phyloP scores from a whole-genome alignment of 106 monocot species.

The Dendrobium nobile region DNA sequence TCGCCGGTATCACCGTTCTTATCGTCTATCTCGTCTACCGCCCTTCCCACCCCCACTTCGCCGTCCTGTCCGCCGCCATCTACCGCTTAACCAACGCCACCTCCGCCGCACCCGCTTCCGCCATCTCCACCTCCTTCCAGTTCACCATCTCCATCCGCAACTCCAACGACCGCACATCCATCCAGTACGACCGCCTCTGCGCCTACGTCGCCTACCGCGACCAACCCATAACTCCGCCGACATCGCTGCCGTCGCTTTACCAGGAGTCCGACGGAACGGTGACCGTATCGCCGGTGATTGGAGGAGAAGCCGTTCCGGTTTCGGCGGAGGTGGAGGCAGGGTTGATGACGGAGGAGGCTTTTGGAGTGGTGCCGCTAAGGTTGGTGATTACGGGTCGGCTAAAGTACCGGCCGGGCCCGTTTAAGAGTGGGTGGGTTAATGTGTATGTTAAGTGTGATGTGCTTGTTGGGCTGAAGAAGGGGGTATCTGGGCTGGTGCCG shows the following conservation, averaged over 20 bases:
- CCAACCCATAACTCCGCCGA: slow-evolving; percentile 57
- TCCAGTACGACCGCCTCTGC: slow-evolving; percentile 50
- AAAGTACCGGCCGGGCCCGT: slow-evolving; percentile 63
- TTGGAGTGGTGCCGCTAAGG: slow-evolving; percentile 53
- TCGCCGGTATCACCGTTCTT: slow-evolving; percentile 27
- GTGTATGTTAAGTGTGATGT: slow-evolving; percentile 61
- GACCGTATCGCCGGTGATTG: slow-evolving; percentile 53
- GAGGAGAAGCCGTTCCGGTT: slow-evolving; percentile 42
- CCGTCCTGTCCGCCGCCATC: slow-evolving; percentile 47
- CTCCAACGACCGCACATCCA: slow-evolving; percentile 38
- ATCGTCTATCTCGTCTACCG: slow-evolving; percentile 54
- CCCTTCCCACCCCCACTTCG: slow-evolving; percentile 56
- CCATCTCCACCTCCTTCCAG: slow-evolving; percentile 55
- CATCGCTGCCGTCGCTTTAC: slow-evolving; percentile 42
- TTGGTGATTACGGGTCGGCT: slow-evolving; percentile 56
- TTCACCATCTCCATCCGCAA: slow-evolving; percentile 62
- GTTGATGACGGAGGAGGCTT: slow-evolving; percentile 42
- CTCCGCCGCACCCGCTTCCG: slow-evolving; percentile 21
- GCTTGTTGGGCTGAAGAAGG: slow-evolving; percentile 44
- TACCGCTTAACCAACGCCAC: slow-evolving; percentile 38
- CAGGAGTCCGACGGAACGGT: slow-evolving; percentile 49
- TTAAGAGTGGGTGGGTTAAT: slow-evolving; percentile 47
- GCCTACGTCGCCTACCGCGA: slow-evolving; percentile 46
- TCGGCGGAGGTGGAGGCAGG: slow-evolving; percentile 40
- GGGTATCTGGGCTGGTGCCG: slow-evolving; percentile 41